A percentile compares a stretch with the other conserved stretches of the same genome.
phyloP scores from a whole-genome alignment of 495 filamentous ascomycete species.

The Thermochaetoides thermophila region DNA sequence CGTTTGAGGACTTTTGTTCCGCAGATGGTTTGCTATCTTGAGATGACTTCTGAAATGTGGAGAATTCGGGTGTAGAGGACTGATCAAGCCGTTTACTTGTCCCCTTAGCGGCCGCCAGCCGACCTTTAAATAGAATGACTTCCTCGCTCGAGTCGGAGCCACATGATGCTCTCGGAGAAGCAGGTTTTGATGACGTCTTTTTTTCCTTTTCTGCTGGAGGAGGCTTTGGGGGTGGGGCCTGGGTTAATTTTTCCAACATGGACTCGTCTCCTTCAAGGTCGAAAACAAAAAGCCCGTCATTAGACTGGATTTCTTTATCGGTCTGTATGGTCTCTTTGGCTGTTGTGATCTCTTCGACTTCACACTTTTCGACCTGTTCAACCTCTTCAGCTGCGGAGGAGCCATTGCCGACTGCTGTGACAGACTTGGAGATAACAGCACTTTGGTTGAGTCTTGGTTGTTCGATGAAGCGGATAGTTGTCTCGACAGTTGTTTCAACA shows the following conservation, averaged over 20 bases:
- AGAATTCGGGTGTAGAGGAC: background rate
- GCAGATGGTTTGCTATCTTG: no score
- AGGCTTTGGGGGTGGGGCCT: no score
- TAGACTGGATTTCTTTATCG: background rate
- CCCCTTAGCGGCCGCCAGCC: conserved; percentile 14
- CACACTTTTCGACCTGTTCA: background rate
- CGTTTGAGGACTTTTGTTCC: no score
- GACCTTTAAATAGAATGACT: conserved; percentile 49
- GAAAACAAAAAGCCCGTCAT: conserved; percentile 15
- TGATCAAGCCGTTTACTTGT: background rate
- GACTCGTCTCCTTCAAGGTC: conserved; percentile 13
- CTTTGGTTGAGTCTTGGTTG: background rate
- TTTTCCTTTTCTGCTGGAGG: no score
- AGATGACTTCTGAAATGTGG: no score
- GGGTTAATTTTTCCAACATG: background rate
- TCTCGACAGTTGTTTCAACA: background rate
- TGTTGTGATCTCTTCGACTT: conserved; percentile 1
- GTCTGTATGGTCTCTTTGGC: background rate
- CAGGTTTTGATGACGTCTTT: no score
- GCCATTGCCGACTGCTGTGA: no score
- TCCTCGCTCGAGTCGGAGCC: conserved; percentile 47
- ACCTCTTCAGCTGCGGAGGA: background rate
- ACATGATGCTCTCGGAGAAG: no score
- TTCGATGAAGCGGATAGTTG: no score
- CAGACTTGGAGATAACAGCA: no score